Evolutionary conservation across 2,329 filamentous ascomycete species (phyloP), one percentile per base, ranked within the genome.

Genomic region (Xylariomycetidae sp.): DNA sequence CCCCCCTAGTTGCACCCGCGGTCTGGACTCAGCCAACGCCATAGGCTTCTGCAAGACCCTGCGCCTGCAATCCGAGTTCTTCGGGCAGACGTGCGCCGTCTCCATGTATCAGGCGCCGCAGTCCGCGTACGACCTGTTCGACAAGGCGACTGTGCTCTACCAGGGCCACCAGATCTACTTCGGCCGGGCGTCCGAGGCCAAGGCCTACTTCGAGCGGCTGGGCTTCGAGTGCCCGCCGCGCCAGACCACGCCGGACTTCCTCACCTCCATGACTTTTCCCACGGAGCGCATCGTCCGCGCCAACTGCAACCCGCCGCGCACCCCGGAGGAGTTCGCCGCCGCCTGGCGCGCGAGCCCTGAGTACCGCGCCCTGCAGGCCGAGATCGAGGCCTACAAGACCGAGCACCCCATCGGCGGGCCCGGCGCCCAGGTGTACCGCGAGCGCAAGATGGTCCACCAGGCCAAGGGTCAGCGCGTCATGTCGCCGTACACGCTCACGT

Each of bases 201-300:
- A 76, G 50, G 57, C 68, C 17, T 89, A 85, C 52, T 88, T 89
- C 43, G 59, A 79, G 30, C 62, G 74, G n/a, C 66, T 88, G 22
- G 85, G 85, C 0, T 89, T 88, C 46, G 67, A 76, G 12, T 86
- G 82, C 49, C 82, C 84, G 0, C 70, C 77, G 15, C 72, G 84
- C 11, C 77, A 81, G 71, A 88, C 82, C 0, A 81, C 80, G 0
- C 79, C 66, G 13, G 85, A 90, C 54, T 90, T 89, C 58, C 61
- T 89, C 20, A 89, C 85, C 0, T 86, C 82, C 2, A 80, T 89
- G 50, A 87, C 79, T 6, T 74, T 76, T 27, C 63, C 70, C 2
- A 64, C 77, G 34, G 79, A 80, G 38, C 66, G 80, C 19, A 62
- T 72, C 19, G 54, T 79, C 13, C 68, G 67, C 25, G 53, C 68